Percentiles rank a stretch among this genome's conserved stretches.
These are phyloP conservation scores for Sphaceloma murrayae DNA, from an alignment of 2,329 filamentous ascomycete species.

Conservation along the genomic window DNA sequence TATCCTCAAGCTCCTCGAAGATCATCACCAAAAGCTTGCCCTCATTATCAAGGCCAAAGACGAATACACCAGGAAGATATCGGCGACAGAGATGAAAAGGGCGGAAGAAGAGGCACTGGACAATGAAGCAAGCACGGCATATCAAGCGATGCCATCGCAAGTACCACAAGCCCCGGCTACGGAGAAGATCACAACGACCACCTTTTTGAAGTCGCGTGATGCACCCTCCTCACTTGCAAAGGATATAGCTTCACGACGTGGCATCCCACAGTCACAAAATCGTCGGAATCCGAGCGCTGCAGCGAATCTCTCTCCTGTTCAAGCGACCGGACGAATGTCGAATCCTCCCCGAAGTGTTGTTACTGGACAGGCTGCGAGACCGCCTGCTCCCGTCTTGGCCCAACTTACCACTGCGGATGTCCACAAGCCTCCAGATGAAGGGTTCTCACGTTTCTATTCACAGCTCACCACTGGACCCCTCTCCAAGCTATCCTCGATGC, in stretches of 20 bases:
- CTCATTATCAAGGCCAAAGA: conserved; percentile 64
- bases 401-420: background rate
- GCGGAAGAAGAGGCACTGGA: conserved; percentile 13
- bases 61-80: conserved; percentile 14
- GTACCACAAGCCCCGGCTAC: background rate
- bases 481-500: conserved; percentile 75
- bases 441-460: conserved; percentile 84
- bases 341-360: conserved; percentile 9
- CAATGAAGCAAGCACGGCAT: conserved; percentile 4
- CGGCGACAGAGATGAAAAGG: conserved; percentile 7
- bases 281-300: conserved; percentile 15
- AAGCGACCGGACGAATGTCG: conserved; percentile 12
- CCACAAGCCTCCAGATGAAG: conserved; percentile 45
- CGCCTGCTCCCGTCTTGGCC: background rate
- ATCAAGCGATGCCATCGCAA: conserved; percentile 19
- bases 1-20: conserved; percentile 73
- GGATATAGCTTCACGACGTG: conserved; percentile 32
- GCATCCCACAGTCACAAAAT: conserved; percentile 26
- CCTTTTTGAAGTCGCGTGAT: conserved; percentile 22
- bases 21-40: conserved; percentile 77
- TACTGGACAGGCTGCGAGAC: conserved; percentile 2
- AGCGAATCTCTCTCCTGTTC: conserved; percentile 2
- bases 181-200: conserved; percentile 5
- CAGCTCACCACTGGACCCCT: conserved; percentile 75
- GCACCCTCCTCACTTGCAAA: conserved; percentile 30